Conservation (phyloP, 169 alveolate species). For the Miamiensis avidus region DNA sequence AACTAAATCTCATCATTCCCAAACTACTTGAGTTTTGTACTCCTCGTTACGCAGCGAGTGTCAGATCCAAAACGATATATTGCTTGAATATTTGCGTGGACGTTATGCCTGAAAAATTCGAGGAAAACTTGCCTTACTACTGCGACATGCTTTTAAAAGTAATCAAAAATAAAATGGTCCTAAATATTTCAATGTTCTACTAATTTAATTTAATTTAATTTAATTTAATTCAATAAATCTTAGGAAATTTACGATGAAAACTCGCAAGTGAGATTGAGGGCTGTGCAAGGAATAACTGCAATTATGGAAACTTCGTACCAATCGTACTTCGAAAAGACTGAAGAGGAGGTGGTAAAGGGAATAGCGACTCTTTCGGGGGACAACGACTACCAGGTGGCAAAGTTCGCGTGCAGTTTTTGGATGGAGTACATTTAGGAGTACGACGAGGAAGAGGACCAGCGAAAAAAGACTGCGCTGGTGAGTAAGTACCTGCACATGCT, state of each 20-base stretch:
- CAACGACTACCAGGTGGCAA: slow-evolving; percentile 9
- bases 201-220: no score
- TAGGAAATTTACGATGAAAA: background rate
- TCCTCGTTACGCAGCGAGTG: background rate
- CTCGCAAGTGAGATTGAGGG: slow-evolving; percentile 1
- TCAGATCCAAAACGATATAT: background rate
- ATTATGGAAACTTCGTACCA: slow-evolving; percentile 13
- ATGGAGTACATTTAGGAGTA: background rate
- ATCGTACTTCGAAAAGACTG: background rate
- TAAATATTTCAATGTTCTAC: no score
- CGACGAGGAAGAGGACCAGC: background rate
- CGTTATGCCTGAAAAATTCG: slow-evolving; percentile 12
- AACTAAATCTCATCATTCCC: background rate
- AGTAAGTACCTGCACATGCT: background rate
- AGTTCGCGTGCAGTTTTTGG: slow-evolving; percentile 20
- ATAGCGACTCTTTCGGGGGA: background rate
- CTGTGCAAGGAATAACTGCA: slow-evolving; percentile 5
- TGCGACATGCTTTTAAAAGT: background rate
- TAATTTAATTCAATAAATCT: no score
- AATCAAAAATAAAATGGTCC: background rate
- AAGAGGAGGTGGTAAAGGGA: background rate
- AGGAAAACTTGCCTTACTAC: background rate
- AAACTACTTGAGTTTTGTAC: slow-evolving; percentile 7
- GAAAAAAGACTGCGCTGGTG: background rate
- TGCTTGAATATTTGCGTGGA: slow-evolving; percentile 1